Base-by-base conservation (phyloP, 345 rosid genomes). In the Iberis pinnata region DNA sequence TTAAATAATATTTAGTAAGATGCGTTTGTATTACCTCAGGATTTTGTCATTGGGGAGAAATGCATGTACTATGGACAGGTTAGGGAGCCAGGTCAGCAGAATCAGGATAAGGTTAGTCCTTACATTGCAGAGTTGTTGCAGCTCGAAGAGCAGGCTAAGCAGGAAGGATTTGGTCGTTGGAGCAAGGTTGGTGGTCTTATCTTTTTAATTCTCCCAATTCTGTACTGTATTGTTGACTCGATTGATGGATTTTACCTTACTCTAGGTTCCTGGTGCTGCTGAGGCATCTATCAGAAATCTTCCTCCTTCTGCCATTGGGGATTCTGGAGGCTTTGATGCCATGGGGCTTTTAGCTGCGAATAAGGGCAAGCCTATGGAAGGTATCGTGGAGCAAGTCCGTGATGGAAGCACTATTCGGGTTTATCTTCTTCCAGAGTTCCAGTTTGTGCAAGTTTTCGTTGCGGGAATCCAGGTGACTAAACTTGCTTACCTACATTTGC, bases 301-400 rank as follows among this genome's bases (percentile, higher is more conserved):
- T 35, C 99, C 99, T 31, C 96, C 99, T 27, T 93, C 99, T 75
- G 82, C 97, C 49, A 60, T 93, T 56, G 97, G 99, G 49, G 83
- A 82, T 73, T 65, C 95, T 58, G 74, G 87, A 56, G 79, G 76
- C 66, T 75, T 89, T 33, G 89, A 89, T 74, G 94, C 90, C 43
- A 74, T 77, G 90, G 89, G 80, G 71, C 76, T 88, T 61, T 72
- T 93, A 18, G 73, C 73, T 53, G 77, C 84, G 44, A 89, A 77
- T 65, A 89, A 89, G 67, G 97, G 97, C 42, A 78, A 76, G 47
- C 80, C 96, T 40, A 71, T 89, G 94, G 66, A 89, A 76, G 80
- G 83, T 60, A 75, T 89, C 65, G 97, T 89, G 32, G 97, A 89
- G 83, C 96, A 89, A 68, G 88, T 84, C 58, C 94, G 94, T 41